Base-by-base conservation (phyloP, 225 moss, liverwort and hornwort species). In the Anthoceros angustus region DNA sequence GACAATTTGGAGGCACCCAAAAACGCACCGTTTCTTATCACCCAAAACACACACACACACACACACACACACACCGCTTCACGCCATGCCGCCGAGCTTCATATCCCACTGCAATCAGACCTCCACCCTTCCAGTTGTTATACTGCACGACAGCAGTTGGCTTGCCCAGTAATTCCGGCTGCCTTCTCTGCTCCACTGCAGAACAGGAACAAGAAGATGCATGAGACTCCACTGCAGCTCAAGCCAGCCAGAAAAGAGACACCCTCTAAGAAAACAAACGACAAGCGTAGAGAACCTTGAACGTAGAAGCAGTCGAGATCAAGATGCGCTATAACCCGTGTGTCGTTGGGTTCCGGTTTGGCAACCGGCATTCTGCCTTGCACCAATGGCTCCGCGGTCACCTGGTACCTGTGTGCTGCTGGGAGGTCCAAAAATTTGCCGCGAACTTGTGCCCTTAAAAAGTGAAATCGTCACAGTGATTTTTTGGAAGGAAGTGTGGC, bases 281-380 rank as follows among this genome's bases (percentile, higher is more conserved):
- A 14, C 42, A 45, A 0, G 39, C 42, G 45, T 42, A 5, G 42
- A 60, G 39, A 12, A 93, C 93, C 93, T 84, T 93, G 90, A 5
- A 93, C 93, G 41, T 90, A 93, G 77, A 93, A 93, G 73, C 93
- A 93, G 73, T 93, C 90, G 14, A 93, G 84, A 69, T 93, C 93
- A 42, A 93, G 79, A 77, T 93, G 93, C 12, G 93, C 93, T 62
- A 93, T 87, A 40, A 93, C 90, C 18, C 93, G 76, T 7, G 77
- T 80, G 70, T 93, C 93, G 23, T 72, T 71, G 65, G 90, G 84
- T 69, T 87, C 93, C 5, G 86, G 84, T 69, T 74, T 82, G 18
- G 90, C 87, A 69, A 93, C 80, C 55, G 90, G 90, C 93, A 93
- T 90, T 26, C n/a, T 77, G 67, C 42, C 21, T 48, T 46, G 21